Evolutionary conservation across 192 early-diverging fungal genomes (phyloP), one percentile per base, ranked within the genome.

Genomic region (Umbelopsis vinacea): DNA sequence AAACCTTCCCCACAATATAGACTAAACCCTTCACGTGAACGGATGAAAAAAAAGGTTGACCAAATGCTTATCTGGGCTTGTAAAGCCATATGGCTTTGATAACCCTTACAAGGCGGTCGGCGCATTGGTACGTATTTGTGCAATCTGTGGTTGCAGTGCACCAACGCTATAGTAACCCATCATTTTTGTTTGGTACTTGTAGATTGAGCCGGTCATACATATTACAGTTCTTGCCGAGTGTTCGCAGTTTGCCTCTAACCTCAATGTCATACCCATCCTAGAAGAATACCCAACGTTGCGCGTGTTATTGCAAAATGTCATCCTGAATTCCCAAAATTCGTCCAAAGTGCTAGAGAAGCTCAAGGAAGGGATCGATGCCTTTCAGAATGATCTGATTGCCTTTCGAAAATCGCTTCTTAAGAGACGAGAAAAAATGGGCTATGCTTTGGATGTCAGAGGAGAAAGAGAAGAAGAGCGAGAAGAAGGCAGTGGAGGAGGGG

Each of bases 171-270:
- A 29, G 29, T 29, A 29, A 29, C 29, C 3, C 1, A 29, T 29
- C 29, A 29, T 29, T n/a, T n/a, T n/a, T 1, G 3, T 29, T 29
- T 29, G 29, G 3, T 46, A 15, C 38, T 63, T 3, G 2, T 37
- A 81, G 79, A 50, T 76, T 57, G 73, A 77, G 15, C 75, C 73
- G 6, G 48, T 47, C 40, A 76, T 87, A 46, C 77, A 82, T 52
- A 78, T 89, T 48, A 87, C 84, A 10, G 83, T 89, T 21, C 84
- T 89, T 23, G 85, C 84, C 4, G 87, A 89, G 67, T 86, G 87
- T 38, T 86, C 87, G 0, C 85, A 89, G 69, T 89, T 89, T 67
- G 85, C 84, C 53, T 85, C 85, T 23, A 89, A 87, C 66, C 55
- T 84, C 47, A 81, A 87, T 70, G 76, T 85, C 17, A 84, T 86